These are phyloP conservation scores for Boletus rubescentipes DNA, from an alignment of 768 basidiomycete species.

Conservation along the genomic window DNA sequence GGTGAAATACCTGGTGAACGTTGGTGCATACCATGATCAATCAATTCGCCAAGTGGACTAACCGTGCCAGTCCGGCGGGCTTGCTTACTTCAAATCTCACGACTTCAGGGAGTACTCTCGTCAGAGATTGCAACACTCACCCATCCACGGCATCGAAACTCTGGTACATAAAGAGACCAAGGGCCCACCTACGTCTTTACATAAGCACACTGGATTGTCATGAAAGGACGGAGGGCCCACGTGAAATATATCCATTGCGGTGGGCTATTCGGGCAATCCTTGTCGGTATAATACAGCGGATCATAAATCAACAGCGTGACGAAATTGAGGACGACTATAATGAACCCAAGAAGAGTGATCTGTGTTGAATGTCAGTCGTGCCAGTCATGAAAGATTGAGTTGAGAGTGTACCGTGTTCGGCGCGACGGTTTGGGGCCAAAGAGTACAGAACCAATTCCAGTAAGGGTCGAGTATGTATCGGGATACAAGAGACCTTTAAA, in stretches of 20 bases:
- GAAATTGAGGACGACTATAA: slow-evolving; percentile 81
- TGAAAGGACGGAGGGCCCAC: slow-evolving; percentile 41
- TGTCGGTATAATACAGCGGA: slow-evolving; percentile 67
- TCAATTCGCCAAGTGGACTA: slow-evolving; percentile 94
- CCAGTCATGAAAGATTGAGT: background rate
- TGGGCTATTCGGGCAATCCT: slow-evolving; percentile 57
- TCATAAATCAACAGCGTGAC: slow-evolving; percentile 80
- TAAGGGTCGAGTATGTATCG: slow-evolving; percentile 78
- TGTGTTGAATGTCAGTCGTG: slow-evolving; percentile 30
- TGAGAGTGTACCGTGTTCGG: slow-evolving; percentile 75
- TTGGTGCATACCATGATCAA: slow-evolving; percentile 77
- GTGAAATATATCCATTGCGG: slow-evolving; percentile 91
- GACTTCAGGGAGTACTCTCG: slow-evolving; percentile 2
- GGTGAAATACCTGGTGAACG: background rate
- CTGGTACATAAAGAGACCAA: slow-evolving; percentile 90
- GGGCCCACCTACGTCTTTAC: slow-evolving; percentile 61
- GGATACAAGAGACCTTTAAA: slow-evolving; percentile 68
- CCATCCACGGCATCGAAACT: slow-evolving; percentile 86
- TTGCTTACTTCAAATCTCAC: slow-evolving; percentile 69
- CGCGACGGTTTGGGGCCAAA: slow-evolving; percentile 82
- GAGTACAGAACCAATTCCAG: slow-evolving; percentile 89
- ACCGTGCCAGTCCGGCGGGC: slow-evolving; percentile 94
- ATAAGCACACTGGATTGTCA: background rate
- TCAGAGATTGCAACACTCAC: slow-evolving; percentile 38
- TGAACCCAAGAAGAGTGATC: slow-evolving; percentile 87